Base-by-base conservation (phyloP, 2,329 filamentous ascomycete genomes). In the Ramularia collo-cygni region DNA sequence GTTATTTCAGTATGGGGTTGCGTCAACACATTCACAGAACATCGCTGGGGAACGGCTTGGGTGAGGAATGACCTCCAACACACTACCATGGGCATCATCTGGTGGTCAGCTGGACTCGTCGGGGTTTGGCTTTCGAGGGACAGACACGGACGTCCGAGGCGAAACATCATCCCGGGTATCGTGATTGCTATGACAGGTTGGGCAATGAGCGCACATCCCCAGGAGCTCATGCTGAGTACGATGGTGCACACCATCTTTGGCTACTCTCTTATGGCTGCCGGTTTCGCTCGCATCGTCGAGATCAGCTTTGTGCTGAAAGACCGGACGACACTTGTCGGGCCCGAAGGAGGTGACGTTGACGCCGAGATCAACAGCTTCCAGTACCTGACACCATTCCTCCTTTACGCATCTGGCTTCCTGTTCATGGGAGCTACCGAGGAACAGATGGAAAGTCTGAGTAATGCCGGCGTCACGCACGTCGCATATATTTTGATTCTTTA, bases 381-480 rank as follows among this genome's bases (percentile, higher is more conserved):
- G 46, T 63, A 58, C 31, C 40, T 64, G 28, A 52, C 61, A 8
- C 52, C 54, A 5, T 64, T 62, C 55, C 74, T 96, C 28, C 76
- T 98, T 18, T 94, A 85, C 57, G 88, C 89, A 4, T 84, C 89
- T 3, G 92, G 92, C 1, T 95, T 96, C 67, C 74, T 98, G 28
- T 98, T 98, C 68, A 94, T 96, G 88, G 85, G 87, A 21, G 90
- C 92, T 12, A 96, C 88, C 1, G 92, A 96, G 62, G 89, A 98
- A 66, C 92, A 96, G 65, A 95, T 96, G 85, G 58, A 71, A 15
- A 70, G 95, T 2, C 71, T 96, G 4, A 74, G 77, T 28, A 70
- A 77, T 28, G 83, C 85, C 0, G 74, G 80, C 43, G 80, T 96
- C 55, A 88, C 88, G 17, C 87, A 93, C 57, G 85, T 96, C 29